A percentile compares a stretch with the other conserved stretches of the same genome.
Conservation (phyloP, 176 grass and related monocot genomes). For the Alopecurus myosuroides region DNA sequence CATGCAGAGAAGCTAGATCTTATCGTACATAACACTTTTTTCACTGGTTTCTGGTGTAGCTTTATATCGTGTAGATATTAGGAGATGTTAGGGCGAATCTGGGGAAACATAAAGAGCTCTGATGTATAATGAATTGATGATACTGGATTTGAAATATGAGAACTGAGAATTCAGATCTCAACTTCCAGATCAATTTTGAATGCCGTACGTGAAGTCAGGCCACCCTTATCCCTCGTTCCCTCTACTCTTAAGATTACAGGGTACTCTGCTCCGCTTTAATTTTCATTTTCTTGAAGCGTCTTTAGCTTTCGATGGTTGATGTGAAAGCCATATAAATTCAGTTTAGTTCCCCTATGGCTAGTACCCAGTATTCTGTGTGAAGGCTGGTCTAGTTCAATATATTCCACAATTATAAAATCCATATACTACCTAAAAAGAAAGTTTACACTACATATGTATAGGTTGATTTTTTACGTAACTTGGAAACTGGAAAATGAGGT, state of each 20-base stretch:
- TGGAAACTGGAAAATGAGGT: not conserved
- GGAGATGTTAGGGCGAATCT: not conserved
- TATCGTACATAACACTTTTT: not conserved
- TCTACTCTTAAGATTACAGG: not conserved
- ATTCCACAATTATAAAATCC: not conserved
- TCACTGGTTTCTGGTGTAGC: not conserved
- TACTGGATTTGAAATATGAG: conserved; percentile 2
- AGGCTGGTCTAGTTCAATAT: not conserved
- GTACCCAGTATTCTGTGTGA: not conserved
- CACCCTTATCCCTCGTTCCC: not conserved
- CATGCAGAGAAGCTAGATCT: not conserved
- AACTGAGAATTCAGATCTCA: not conserved
- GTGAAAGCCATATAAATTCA: not conserved
- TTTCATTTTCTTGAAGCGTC: not conserved
- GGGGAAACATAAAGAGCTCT: not conserved
- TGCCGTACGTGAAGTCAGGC: not conserved
- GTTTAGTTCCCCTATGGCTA: not conserved
- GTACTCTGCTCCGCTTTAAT: not conserved
- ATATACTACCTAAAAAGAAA: not conserved
- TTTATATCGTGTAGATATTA: not conserved
- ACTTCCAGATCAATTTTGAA: not conserved
- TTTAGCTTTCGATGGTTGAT: not conserved
- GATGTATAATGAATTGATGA: not conserved
- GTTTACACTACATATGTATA: not conserved
- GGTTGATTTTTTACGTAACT: conserved; percentile 20